Evolutionary conservation across 2,329 filamentous ascomycete genomes (phyloP), one percentile per base, ranked within the genome.

Genomic region (Epichloe aotearoae): DNA sequence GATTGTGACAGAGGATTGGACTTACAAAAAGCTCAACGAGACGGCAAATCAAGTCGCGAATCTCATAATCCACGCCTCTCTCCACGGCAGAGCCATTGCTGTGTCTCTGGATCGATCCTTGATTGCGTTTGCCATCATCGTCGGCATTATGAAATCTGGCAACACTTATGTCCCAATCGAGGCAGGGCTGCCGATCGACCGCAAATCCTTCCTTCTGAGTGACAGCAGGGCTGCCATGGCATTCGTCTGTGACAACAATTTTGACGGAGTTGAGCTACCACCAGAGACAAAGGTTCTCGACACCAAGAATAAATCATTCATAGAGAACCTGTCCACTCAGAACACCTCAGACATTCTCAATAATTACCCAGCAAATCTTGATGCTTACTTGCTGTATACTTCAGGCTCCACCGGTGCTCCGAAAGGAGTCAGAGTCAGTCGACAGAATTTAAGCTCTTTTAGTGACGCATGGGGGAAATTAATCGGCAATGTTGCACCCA

Each of bases 401-500:
- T 81, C 76, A n/a, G 79, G 79, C 33, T 79, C 80, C 5, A 84
- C 80, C 0, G 80, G 81, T n/a, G 78, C 72, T 17, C 81, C 81
- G 0, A 84, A 84, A 59, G 80, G 80, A 15, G 83, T 80, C 54
- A 74, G 81, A 53, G 68, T 84, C 50, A 80, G 76, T 2, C 77
- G 83, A 57, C 71, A 76, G 46, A 84, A 82, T 59, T 48, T 60
- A 2, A 15, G 48, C 11, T 53, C 56, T 19, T 59, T 57, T 7
- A 50, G 57, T n/a, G 17, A 42, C n/a, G 40, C 40, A 20, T 42
- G 40, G 40, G 40, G 19, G 2, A 5, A 42, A 3, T 42, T 42
- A 5, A 42, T 42, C 3, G 40, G 40, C 40, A 19, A 42, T 42
- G 40, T 42, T 17, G 19, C 17, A 1, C 40, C 40, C n/a, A 42